Percentiles rank a stretch among this genome's conserved stretches.
Conservation (phyloP, 1,284 basidiomycete genomes). For the Rhodotorula sp. region DNA sequence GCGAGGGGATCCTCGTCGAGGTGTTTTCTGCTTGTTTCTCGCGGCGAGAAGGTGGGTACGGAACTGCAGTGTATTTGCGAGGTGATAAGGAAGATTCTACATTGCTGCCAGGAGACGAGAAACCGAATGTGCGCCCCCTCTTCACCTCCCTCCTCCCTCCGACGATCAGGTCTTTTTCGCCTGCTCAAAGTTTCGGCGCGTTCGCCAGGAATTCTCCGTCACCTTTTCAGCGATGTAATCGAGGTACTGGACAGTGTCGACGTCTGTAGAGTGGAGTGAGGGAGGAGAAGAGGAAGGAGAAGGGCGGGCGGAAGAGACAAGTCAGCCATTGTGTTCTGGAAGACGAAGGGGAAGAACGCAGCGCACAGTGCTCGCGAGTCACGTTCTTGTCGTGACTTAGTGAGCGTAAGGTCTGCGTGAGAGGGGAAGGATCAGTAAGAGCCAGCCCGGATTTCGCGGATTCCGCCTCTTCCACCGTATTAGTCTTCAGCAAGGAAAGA, state of each 20-base stretch:
- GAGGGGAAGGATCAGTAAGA: no score
- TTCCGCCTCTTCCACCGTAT: no score
- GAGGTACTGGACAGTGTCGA: conserved; percentile 86
- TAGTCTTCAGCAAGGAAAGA: no score
- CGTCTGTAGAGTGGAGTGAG: conserved; percentile 62
- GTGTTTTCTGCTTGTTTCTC: not conserved
- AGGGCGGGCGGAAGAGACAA: not conserved
- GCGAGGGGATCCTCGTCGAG: not conserved
- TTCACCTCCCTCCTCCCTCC: not conserved
- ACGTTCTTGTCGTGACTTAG: no score
- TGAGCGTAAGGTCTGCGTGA: no score
- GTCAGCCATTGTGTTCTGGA: not conserved
- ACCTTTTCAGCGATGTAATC: conserved; percentile 57
- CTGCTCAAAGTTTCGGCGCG: conserved; percentile 23
- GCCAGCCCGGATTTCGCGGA: no score
- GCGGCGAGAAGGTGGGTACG: not conserved
- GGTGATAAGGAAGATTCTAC: not conserved
- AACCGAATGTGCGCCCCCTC: not conserved
- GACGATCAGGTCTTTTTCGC: not conserved
- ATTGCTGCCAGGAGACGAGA: not conserved
- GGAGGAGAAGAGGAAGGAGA: not conserved
- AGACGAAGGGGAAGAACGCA: not conserved
- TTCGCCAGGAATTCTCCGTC: conserved; percentile 29
- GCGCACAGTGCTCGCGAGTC: not conserved
- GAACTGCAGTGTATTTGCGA: conserved; percentile 3